Evolutionary conservation across 1,284 basidiomycete genomes (phyloP), one percentile per base, ranked within the genome.

Genomic region (Ceratobasidium sp.): DNA sequence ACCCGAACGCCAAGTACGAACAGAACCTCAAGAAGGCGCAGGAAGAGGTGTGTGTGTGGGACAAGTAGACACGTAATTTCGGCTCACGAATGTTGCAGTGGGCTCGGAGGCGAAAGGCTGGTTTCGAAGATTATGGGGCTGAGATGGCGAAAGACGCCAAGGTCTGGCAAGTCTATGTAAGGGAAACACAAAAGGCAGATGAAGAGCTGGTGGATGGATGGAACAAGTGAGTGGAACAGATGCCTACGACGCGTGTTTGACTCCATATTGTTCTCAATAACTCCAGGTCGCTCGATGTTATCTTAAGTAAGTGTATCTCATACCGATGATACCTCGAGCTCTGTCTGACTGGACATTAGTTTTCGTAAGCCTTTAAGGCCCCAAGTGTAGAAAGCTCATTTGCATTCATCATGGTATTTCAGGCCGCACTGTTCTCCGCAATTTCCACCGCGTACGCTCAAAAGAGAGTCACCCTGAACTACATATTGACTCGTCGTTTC

Each of bases 361-460:
- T 20, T 74, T 74, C 33, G 71, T 74, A 42, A 64, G 71, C 26
- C 7, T 42, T 28, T 10, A 4, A 42, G 15, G 20, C n/a, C 20
- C 15, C 13, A 13, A 1, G 20, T 13, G 7, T 7, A 46, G n/a
- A n/a, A 2, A 6, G 33, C n/a, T 23, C 20, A 44, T 26, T 23
- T 38, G n/a, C 13, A 20, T 6, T 13, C n/a, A n/a, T n/a, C n/a
- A n/a, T 15, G 1, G 12, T 50, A 20, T 44, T 59, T 13, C 28
- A 74, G 71, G 71, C 71, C 65, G 71, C 59, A 6, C 23, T 74
- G 61, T 74, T 74, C 48, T 74, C 71, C 6, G 71, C 59, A 23
- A 65, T 74, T 10, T 74, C 61, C 9, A 65, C 71, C 26, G 71
- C 59, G 71, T 74, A 40, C 9, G 69, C 26, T 17, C 1, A 28